phyloP scores from a whole-genome alignment of 257 asterid species.

The Nicotiana obtusifolia region DNA sequence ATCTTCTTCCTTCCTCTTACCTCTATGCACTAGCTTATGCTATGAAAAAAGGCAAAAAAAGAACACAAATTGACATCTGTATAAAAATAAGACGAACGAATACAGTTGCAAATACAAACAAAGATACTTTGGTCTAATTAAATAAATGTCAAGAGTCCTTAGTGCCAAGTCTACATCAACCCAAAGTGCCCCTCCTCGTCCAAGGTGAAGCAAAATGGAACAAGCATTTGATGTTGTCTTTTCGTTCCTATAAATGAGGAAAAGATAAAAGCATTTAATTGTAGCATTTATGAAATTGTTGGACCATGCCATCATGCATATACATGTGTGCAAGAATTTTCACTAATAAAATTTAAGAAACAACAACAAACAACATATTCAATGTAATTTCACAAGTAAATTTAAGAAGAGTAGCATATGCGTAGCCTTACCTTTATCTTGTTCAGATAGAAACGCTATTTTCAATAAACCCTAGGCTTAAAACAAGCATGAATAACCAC shows the following conservation, averaged over 20 bases:
- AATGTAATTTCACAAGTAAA: accelerated
- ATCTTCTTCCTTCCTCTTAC: background rate
- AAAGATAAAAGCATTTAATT: background rate
- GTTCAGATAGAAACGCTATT: accelerated
- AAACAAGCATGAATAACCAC: too few species aligned
- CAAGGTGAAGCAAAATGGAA: background rate
- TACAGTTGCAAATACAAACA: background rate
- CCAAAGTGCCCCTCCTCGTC: background rate
- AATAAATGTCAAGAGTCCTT: background rate
- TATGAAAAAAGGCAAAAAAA: background rate
- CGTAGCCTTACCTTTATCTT: too few species aligned
- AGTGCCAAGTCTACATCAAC: background rate
- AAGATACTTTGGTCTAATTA: background rate
- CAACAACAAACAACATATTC: too few species aligned
- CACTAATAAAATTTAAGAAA: background rate
- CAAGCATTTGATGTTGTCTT: background rate
- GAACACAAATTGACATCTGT: background rate
- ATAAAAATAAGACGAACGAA: background rate
- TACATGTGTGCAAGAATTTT: background rate
- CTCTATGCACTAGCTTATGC: background rate
- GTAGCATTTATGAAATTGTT: background rate
- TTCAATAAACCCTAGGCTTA: too few species aligned
- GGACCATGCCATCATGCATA: background rate
- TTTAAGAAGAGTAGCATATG: too few species aligned
- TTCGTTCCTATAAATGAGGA: background rate